A percentile compares a stretch with the other conserved stretches of the same genome.
Conservation (phyloP, 805 yeast species). For the Vanderwaltozyma yarrowii region DNA sequence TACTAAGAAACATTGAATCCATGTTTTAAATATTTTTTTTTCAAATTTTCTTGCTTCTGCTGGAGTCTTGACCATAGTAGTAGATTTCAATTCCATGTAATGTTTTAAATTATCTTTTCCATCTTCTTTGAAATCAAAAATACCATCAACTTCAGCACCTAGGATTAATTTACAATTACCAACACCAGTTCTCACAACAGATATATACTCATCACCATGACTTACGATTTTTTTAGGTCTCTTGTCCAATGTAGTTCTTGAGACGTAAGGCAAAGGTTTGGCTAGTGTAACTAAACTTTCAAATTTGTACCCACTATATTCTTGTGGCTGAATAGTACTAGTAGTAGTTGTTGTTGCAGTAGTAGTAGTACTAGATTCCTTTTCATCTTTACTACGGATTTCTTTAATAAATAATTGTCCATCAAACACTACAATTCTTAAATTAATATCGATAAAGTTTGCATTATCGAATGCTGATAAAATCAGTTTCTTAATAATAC, state of each 20-base stretch:
- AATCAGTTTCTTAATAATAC: slow-evolving; percentile 59
- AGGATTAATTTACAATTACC: slow-evolving; percentile 58
- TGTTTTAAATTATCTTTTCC: slow-evolving; percentile 46
- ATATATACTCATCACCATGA: slow-evolving; percentile 66
- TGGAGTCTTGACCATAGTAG: slow-evolving; percentile 43
- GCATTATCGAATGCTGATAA: slow-evolving; percentile 43
- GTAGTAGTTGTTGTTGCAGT: too few relatives aligned
- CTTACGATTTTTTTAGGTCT: slow-evolving; percentile 51
- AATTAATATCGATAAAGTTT: slow-evolving; percentile 42
- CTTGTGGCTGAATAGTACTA: too few relatives aligned
- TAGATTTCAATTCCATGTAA: slow-evolving; percentile 79
- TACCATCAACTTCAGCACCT: slow-evolving; percentile 91
- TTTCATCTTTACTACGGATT: slow-evolving; percentile 27
- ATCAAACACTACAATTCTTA: slow-evolving; percentile 62
- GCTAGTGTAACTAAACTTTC: slow-evolving; percentile 68
- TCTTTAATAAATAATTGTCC: slow-evolving; percentile 59
- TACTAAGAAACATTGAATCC: slow-evolving; percentile 89
- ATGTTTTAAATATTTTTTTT: slow-evolving; percentile 61
- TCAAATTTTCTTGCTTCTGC: slow-evolving; percentile 60
- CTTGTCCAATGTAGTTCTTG: slow-evolving; percentile 58
- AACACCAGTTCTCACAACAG: slow-evolving; percentile 78
- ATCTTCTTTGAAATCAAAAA: slow-evolving; percentile 59
- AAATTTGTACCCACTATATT: slow-evolving; percentile 72
- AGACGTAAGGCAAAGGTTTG: slow-evolving; percentile 61
- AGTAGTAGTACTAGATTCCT: slow-evolving; percentile 9